Conservation (phyloP, 163 green algal species). For the Volvox carteri region DNA sequence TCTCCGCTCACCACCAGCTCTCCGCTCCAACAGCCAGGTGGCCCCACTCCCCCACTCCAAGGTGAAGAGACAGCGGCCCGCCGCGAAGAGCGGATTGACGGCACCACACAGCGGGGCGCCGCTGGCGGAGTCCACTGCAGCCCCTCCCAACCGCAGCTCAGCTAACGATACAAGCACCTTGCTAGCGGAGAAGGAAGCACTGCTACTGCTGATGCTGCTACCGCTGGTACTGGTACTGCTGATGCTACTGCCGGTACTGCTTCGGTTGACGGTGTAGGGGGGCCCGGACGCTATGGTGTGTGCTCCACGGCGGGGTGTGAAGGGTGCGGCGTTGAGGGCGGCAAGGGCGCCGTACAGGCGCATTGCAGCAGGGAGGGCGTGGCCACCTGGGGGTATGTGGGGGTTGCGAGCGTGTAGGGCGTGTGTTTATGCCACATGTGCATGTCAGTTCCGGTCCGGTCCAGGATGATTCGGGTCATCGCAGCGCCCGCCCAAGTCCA, state of each 20-base stretch:
- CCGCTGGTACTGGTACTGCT: not conserved
- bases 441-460: too few relatives aligned
- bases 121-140: not conserved
- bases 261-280: not conserved
- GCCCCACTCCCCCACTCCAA: constrained; percentile 18
- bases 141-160: not conserved
- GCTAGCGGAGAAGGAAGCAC: not conserved
- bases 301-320: constrained; percentile 11
- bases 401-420: too few relatives aligned
- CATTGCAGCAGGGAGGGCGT: constrained; percentile 1
- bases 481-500: too few relatives aligned
- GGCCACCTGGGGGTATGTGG: not conserved
- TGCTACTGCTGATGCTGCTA: not conserved
- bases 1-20: not conserved
- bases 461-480: too few relatives aligned
- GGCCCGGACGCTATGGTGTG: too few relatives aligned
- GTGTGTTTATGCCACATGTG: too few relatives aligned
- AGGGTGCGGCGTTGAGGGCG: constrained; percentile 8
- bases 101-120: constrained; percentile 1
- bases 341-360: constrained; percentile 12
- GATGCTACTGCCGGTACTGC: not conserved
- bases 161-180: not conserved
- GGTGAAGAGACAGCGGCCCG: constrained; percentile 38
- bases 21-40: not conserved
- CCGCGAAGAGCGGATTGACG: constrained; percentile 31